phyloP scores from a whole-genome alignment of 2,329 filamentous ascomycete species.

The Penicillium fuscoglaucum region DNA sequence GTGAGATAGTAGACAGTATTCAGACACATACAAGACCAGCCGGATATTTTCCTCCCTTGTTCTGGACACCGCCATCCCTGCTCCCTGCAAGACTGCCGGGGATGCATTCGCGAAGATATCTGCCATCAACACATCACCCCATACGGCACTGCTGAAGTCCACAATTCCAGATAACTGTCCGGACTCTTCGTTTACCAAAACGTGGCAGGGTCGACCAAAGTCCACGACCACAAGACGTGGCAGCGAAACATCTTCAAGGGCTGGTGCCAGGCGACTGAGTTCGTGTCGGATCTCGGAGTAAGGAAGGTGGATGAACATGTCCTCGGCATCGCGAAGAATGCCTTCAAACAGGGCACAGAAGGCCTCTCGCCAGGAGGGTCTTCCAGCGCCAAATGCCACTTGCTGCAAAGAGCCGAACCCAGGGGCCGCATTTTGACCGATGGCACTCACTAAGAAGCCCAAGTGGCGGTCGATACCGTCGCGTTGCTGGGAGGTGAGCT shows the following conservation, averaged over 20 bases:
- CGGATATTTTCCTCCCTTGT: constrained; percentile 32
- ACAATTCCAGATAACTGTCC: constrained; percentile 53
- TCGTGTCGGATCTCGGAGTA: constrained; percentile 57
- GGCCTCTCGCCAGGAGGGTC: constrained; percentile 54
- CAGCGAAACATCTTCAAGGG: constrained; percentile 52
- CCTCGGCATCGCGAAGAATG: constrained; percentile 58
- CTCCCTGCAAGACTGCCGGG: constrained; percentile 39
- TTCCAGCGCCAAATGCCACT: constrained; percentile 49
- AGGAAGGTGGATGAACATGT: constrained; percentile 58
- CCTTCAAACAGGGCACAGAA: constrained; percentile 56
- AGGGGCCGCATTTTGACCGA: constrained; percentile 49
- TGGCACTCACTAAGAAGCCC: constrained; percentile 39
- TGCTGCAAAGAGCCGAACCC: constrained; percentile 54
- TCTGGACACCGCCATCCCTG: constrained; percentile 28
- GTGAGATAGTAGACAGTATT: neutral
- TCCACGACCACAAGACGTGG: constrained; percentile 55
- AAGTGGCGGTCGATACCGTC: constrained; percentile 39
- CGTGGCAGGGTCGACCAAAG: constrained; percentile 50
- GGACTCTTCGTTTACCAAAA: constrained; percentile 52
- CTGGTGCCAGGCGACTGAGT: constrained; percentile 45
- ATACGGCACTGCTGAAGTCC: constrained; percentile 55
- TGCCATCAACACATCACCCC: constrained; percentile 58
- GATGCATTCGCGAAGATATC: constrained; percentile 49
- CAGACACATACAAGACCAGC: constrained; percentile 36
- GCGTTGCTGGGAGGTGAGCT: constrained; percentile 33